These are phyloP conservation scores for Verbascum thapsus DNA, from an alignment of 257 asterid species.

Conservation along the genomic window DNA sequence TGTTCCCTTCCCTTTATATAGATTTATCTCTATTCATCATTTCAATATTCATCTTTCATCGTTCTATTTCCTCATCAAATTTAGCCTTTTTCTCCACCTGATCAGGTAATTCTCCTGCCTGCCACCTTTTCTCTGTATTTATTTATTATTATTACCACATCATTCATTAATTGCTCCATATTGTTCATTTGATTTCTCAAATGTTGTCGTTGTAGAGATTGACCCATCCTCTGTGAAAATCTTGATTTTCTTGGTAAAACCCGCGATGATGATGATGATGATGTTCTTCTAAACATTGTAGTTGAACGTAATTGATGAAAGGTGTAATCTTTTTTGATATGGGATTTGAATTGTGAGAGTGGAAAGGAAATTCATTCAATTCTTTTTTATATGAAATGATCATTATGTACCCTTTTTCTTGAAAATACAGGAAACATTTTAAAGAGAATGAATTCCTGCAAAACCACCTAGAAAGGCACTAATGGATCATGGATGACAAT, in stretches of 20 bases:
- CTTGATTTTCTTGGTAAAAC: conserved; percentile 12
- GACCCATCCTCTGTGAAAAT: background rate
- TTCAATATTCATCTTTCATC: conserved; percentile 4
- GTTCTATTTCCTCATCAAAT: conserved; percentile 17
- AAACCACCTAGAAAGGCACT: background rate
- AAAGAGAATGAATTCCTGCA: background rate
- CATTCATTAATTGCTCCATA: conserved; percentile 15
- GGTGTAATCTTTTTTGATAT: conserved; percentile 12
- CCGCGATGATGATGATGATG: no score
- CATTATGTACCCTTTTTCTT: background rate
- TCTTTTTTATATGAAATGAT: background rate
- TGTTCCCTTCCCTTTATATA: conserved; percentile 22
- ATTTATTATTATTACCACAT: background rate
- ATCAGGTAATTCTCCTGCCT: conserved; percentile 47
- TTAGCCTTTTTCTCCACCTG: conserved; percentile 12
- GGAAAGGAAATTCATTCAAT: background rate
- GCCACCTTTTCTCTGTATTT: background rate
- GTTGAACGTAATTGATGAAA: conserved; percentile 3
- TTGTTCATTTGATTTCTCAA: conserved; percentile 16
- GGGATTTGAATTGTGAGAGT: background rate
- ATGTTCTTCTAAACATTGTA: conserved; percentile 2
- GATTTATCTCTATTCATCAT: background rate
- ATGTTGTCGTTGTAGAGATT: conserved; percentile 5
- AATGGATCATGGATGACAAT: background rate
- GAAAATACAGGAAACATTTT: background rate